Percentiles rank a stretch among this genome's conserved stretches.
phyloP scores from a whole-genome alignment of 1,284 basidiomycete species.

The Trichosporon asahii region DNA sequence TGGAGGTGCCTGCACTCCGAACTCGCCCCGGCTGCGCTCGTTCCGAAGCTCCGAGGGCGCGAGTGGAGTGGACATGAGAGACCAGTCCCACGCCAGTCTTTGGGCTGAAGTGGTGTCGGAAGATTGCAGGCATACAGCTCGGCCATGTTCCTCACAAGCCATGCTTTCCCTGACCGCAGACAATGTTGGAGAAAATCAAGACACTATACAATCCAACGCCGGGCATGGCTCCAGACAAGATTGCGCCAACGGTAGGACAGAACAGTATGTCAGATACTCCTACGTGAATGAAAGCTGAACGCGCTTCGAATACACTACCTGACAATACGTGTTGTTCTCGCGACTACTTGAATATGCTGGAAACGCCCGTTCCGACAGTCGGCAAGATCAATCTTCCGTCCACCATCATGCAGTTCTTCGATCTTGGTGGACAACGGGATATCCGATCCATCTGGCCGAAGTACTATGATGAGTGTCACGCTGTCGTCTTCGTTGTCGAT shows the following conservation, averaged over 20 bases:
- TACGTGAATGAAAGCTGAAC: background rate
- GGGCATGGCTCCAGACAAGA: slow-evolving; percentile 79
- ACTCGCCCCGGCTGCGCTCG: background rate
- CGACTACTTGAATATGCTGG: background rate
- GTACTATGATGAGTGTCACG: slow-evolving; percentile 92
- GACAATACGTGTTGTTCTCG: background rate
- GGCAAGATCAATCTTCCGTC: slow-evolving; percentile 87
- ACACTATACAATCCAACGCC: slow-evolving; percentile 80
- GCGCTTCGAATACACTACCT: background rate
- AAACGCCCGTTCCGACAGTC: slow-evolving; percentile 56
- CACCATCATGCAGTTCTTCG: slow-evolving; percentile 89
- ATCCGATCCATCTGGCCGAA: slow-evolving; percentile 87
- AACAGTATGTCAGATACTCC: slow-evolving; percentile 64
- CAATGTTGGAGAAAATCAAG: slow-evolving; percentile 86
- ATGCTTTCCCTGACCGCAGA: slow-evolving; percentile 55
- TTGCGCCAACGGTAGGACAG: slow-evolving; percentile 89
- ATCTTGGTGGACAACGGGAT: slow-evolving; percentile 84
- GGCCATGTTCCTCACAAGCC: background rate
- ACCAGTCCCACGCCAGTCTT: background rate
- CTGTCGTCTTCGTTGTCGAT: slow-evolving; percentile 86
- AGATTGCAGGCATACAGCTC: background rate
- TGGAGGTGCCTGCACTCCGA: background rate
- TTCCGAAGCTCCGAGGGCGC: background rate
- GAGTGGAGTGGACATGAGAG: background rate
- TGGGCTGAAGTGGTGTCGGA: background rate